Evolutionary conservation across 106 monocot species (phyloP), one percentile per base, ranked within the genome.

Genomic region (Apostasia ramifera): DNA sequence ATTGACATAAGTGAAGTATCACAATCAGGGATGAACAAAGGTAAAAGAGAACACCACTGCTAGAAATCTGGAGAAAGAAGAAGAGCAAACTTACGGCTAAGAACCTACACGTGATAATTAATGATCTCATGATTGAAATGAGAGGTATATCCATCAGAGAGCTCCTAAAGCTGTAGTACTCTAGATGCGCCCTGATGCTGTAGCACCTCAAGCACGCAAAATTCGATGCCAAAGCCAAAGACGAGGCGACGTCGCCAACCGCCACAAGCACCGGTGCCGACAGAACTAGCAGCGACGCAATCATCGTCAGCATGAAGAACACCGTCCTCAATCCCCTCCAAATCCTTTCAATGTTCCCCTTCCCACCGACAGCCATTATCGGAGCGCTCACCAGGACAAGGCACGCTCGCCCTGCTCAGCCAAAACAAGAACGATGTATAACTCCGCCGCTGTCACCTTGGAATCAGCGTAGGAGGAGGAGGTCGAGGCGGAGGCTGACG

Each of bases 301-400:
- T 54, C 90, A 94, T 82, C 11, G 87, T 81, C 44, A 90, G 61
- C 90, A 94, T 77, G 80, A 94, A 94, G 76, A 87, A 87, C 7
- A 65, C 59, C 37, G 90, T 94, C 53, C 84, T 73, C 8, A 87
- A 13, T 42, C 72, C 80, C 70, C 94, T 70, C 46, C 73, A 57
- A 6, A 84, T 3, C 69, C 77, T 85, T 79, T 93, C 92, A 50
- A 83, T 6, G 11, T 26, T 61, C 65, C 88, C 88, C 74, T 93
- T 93, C 75, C 77, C 82, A 15, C 61, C 74, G 6, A 72, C 73
- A 49, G 78, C 78, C 82, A 82, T 79, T 2, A 53, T 13, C 44
- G 15, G 46, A 42, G 47, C 48, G 47, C 2, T 50, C 8, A 5
- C 1, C 3, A 63, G 62, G 57, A 8, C 8, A 51, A 26, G 26